Evolutionary conservation across 345 rosid species (phyloP).

Genomic region (Populus euphratica): DNA sequence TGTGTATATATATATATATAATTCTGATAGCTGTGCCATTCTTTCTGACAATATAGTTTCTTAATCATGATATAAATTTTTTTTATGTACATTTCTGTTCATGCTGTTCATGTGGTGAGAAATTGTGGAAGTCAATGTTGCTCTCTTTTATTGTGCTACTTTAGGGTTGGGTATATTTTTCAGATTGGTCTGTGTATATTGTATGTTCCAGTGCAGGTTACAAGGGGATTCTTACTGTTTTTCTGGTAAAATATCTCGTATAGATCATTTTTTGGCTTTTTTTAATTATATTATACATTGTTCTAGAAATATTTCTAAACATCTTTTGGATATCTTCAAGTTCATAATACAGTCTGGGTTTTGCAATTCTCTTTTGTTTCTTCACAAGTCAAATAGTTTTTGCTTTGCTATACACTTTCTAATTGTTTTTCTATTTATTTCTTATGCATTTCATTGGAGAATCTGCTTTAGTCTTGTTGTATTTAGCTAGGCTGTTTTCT

Average conservation of each 20-base stretch:
- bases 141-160: not conserved
- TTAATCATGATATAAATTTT: not conserved
- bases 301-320: not conserved
- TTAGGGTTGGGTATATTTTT: not conserved
- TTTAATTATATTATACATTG: not conserved
- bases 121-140: not conserved
- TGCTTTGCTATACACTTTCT: not conserved
- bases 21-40: not conserved
- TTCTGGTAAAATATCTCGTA: not conserved
- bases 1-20: too few relatives aligned
- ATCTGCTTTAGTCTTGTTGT: not conserved
- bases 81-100: not conserved
- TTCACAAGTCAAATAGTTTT: not conserved
- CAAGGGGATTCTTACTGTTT: not conserved
- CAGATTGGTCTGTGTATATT: not conserved
- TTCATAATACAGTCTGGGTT: not conserved
- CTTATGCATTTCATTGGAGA: not conserved
- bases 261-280: not conserved
- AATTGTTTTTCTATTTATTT: not conserved
- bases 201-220: conserved; percentile 11
- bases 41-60: not conserved
- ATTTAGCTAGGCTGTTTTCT: not conserved
- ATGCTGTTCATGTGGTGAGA: not conserved
- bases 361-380: not conserved
- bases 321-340: not conserved